Conservation (phyloP, 2,329 filamentous ascomycete species). For the Phoma herbarum region DNA sequence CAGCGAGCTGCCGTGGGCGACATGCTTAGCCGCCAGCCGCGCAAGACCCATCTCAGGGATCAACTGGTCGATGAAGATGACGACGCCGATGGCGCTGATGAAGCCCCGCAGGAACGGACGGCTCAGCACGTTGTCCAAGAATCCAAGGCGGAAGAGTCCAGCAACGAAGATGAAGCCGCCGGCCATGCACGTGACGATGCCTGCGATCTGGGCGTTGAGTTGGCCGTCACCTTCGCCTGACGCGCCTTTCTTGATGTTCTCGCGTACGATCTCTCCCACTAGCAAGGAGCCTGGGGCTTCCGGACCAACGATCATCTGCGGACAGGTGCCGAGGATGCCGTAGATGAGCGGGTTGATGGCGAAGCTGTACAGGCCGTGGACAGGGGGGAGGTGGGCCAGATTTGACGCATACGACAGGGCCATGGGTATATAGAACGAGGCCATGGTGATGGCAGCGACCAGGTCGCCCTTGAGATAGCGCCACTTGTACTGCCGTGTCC, state of each 20-base stretch:
- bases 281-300: slow-evolving; percentile 93
- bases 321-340: slow-evolving; percentile 87
- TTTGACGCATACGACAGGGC: slow-evolving; percentile 91
- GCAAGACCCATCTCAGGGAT: slow-evolving; percentile 87
- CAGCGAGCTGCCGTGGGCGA: slow-evolving; percentile 83
- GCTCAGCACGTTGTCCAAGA: slow-evolving; percentile 92
- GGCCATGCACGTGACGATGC: slow-evolving; percentile 86
- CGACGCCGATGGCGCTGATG: slow-evolving; percentile 95
- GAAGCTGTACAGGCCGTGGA: slow-evolving; percentile 93
- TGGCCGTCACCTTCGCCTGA: slow-evolving; percentile 72
- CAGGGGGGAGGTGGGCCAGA: slow-evolving; percentile 88
- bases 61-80: slow-evolving; percentile 94
- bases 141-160: slow-evolving; percentile 85
- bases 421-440: slow-evolving; percentile 99
- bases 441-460: slow-evolving; percentile 89
- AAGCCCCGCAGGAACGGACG: slow-evolving; percentile 92
- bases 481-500: slow-evolving; percentile 87
- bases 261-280: slow-evolving; percentile 84
- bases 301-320: slow-evolving; percentile 92
- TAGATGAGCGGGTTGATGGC: slow-evolving; percentile 93
- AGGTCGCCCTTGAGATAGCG: slow-evolving; percentile 86
- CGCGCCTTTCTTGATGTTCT: slow-evolving; percentile 74
- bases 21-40: slow-evolving; percentile 70
- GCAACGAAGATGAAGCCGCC: slow-evolving; percentile 89
- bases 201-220: slow-evolving; percentile 83